A percentile compares a stretch with the other conserved stretches of the same genome.
phyloP scores from a whole-genome alignment of 108 stramenopile species.

The Cyclotella baltica region DNA sequence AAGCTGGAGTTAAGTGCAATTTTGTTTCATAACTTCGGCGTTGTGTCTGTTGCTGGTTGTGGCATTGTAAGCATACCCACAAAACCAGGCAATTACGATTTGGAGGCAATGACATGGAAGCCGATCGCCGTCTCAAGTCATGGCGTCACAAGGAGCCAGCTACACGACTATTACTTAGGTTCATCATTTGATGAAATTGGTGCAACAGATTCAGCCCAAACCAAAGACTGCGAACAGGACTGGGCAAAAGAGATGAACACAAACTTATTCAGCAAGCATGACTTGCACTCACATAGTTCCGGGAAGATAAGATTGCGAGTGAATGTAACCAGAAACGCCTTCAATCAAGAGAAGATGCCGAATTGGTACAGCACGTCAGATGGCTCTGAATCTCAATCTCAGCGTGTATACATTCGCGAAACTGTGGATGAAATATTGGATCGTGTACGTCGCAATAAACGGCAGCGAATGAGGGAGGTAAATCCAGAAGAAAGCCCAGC shows the following conservation, averaged over 20 bases:
- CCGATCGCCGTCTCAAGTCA: constrained; percentile 22
- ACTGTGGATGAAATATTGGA: constrained; percentile 48
- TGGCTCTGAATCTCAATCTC: constrained; percentile 2
- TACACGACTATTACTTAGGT: constrained; percentile 44
- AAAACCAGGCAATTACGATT: constrained; percentile 27
- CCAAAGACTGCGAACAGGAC: constrained; percentile 3
- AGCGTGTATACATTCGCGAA: constrained; percentile 34
- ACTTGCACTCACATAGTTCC: constrained; percentile 25
- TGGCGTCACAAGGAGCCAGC: constrained; percentile 12
- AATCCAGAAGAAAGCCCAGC: background rate
- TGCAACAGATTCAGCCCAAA: constrained; percentile 22
- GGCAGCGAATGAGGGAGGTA: constrained; percentile 27
- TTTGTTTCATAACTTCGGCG: constrained; percentile 38
- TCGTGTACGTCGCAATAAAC: constrained; percentile 42
- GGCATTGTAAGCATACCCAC: constrained; percentile 32
- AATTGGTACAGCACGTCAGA: background rate
- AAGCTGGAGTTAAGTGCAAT: constrained; percentile 32
- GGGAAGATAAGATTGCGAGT: constrained; percentile 26
- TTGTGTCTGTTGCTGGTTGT: constrained; percentile 35
- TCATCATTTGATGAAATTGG: constrained; percentile 34
- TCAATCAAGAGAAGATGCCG: background rate
- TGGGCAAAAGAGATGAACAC: constrained; percentile 10
- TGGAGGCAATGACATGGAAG: constrained; percentile 33
- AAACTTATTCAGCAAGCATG: constrained; percentile 31
- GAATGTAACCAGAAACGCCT: constrained; percentile 18